Base-by-base conservation (phyloP, 306 rosid species). In the Rosa rugosa region DNA sequence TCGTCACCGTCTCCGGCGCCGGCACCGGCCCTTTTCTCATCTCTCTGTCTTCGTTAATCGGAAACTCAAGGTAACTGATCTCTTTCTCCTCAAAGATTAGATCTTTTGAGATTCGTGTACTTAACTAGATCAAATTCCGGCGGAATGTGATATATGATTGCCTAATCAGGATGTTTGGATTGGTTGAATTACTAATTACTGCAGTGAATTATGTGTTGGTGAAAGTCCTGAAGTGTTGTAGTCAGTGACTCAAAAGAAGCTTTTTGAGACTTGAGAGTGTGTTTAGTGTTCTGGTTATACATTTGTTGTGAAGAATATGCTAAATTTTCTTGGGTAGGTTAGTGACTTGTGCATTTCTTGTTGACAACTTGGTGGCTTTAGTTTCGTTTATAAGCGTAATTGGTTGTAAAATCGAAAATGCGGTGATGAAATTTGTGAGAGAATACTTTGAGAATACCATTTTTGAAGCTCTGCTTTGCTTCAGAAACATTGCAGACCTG, bases 21-120 rank as follows among this genome's bases (percentile, higher is more conserved):
- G 65, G 66, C 66, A 60, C 14, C 64, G 64, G 64, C 64, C 65
- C 65, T 22, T 4, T 22, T 60, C 38, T 60, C 66, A 60, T 60
- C 17, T 25, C 16, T 1, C 38, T 60, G 5, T 60, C 38, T 1
- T 60, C 8, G 8, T 11, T 62, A 0, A 25, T 27, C 18, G 67
- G 40, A 60, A 25, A 11, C 13, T 1, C 67, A 60, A 25, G 20
- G 67, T 62, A 27, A 25, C 20, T 62, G 16, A 12, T 2, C 18
- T 59, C 18, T 62, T 62, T 62, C 67, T 7, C 64, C 2, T 22
- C 2, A 57, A 57, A 57, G 6, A 57, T 57, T 57, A 4, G 14
- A 57, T 56, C 31, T 56, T 56, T 59, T 11, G 2, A 9, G 36
- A 25, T 60, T 60, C 17, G 17, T 4, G 4, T 59, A 4, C 65